phyloP scores from a whole-genome alignment of 768 basidiomycete genomes.

The Pisolithus microcarpus region DNA sequence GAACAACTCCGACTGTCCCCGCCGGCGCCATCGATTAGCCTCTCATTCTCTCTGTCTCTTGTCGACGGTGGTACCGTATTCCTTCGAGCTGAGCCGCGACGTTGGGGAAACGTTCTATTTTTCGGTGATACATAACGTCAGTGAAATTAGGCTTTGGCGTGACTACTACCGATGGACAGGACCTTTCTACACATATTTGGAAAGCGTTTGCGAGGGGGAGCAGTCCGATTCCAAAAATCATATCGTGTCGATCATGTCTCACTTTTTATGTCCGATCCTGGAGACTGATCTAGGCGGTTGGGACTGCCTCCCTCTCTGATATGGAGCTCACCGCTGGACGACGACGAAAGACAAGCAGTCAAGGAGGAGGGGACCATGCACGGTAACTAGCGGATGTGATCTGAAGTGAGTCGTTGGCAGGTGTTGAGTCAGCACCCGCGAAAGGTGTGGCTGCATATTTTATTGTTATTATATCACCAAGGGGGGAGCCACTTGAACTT shows the following conservation, averaged over 20 bases:
- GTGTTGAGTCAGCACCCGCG: constrained; percentile 2
- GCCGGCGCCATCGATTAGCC: too few species aligned
- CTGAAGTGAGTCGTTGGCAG: background rate
- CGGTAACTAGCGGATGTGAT: too few species aligned
- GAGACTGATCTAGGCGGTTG: constrained; percentile 5
- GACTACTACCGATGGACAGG: constrained; percentile 36
- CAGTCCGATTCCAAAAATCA: constrained; percentile 1
- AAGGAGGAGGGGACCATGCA: too few species aligned
- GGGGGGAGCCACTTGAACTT: constrained; percentile 6
- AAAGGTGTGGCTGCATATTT: background rate
- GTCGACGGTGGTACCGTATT: too few species aligned
- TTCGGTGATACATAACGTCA: too few species aligned
- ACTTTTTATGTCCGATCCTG: constrained; percentile 22
- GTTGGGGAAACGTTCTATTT: too few species aligned
- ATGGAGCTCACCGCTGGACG: too few species aligned
- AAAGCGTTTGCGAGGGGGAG: constrained; percentile 14
- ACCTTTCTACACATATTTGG: constrained; percentile 32
- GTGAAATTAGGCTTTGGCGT: constrained; percentile 20
- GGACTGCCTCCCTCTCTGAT: background rate
- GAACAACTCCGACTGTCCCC: background rate
- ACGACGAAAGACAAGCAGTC: too few species aligned
- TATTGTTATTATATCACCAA: background rate
- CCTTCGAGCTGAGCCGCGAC: too few species aligned
- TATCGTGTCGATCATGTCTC: constrained; percentile 44
- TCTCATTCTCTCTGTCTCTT: too few species aligned